Evolutionary conservation across 257 asterid species (phyloP).

Genomic region (Gardenia jasminoides): DNA sequence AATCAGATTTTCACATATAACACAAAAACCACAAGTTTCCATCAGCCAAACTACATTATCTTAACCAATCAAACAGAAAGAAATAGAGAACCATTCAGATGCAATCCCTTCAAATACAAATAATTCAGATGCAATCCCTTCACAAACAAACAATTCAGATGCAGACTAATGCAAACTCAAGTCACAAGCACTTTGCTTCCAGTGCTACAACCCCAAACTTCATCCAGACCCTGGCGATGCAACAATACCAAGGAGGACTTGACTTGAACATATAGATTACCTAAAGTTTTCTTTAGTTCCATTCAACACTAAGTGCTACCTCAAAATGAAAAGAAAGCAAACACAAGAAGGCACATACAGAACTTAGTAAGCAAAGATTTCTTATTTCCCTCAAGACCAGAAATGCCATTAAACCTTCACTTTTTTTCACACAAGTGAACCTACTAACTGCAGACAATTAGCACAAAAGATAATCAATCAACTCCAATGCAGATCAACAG

Average conservation of each 20-base stretch:
- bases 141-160: background rate
- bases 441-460: background rate
- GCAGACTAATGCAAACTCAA: background rate
- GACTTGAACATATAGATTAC: background rate
- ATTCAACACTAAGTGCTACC: background rate
- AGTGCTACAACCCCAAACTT: background rate
- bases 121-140: too few relatives aligned
- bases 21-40: background rate
- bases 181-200: background rate
- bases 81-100: background rate
- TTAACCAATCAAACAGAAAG: slow-evolving; percentile 4
- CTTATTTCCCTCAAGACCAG: background rate
- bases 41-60: background rate
- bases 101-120: too few relatives aligned
- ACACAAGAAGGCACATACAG: background rate
- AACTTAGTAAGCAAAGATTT: background rate
- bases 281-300: background rate
- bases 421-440: background rate
- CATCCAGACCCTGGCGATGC: background rate
- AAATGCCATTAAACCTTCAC: background rate
- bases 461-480: background rate
- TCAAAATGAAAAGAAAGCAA: background rate
- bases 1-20: background rate
- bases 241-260: slow-evolving; percentile 7
- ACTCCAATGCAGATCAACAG: background rate